Percentiles rank a stretch among this genome's conserved stretches.
phyloP scores from a whole-genome alignment of 805 yeast genomes.

The Spathaspora sp. region DNA sequence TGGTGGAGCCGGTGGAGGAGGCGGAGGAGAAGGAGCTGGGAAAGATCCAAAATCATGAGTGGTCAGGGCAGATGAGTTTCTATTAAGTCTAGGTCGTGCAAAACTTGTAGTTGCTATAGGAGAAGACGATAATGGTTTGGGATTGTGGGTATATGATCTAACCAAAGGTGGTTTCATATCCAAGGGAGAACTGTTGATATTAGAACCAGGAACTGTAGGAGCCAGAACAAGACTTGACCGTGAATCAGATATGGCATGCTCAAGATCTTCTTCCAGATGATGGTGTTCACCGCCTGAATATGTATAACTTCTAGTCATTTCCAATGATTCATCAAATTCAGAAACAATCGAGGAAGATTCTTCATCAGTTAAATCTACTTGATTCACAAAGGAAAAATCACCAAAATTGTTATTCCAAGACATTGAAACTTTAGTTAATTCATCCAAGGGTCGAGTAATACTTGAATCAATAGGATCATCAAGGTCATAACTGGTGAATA shows the following conservation, averaged over 20 bases:
- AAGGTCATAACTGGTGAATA: conserved; percentile 32
- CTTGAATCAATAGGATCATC: conserved; percentile 16
- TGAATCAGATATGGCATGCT: background rate
- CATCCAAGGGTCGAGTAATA: conserved; percentile 40
- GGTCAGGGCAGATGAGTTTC: conserved; percentile 28
- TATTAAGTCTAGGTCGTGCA: conserved; percentile 26
- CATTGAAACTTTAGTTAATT: conserved; percentile 47
- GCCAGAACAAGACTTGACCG: background rate
- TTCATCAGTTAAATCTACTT: conserved; percentile 39
- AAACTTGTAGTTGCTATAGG: conserved; percentile 13
- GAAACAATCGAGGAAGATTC: conserved; percentile 14
- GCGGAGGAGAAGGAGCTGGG: background rate
- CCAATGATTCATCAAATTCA: background rate
- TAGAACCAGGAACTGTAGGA: conserved; percentile 7
- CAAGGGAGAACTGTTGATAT: conserved; percentile 12
- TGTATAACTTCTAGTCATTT: background rate
- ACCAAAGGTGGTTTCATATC: conserved; percentile 16
- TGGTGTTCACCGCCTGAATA: background rate
- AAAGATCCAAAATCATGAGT: conserved; percentile 26
- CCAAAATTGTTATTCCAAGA: conserved; percentile 56
- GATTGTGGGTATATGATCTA: conserved; percentile 17
- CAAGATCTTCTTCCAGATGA: background rate
- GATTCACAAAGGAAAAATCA: conserved; percentile 50
- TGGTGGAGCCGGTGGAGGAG: conserved; percentile 3
- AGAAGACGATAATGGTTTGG: conserved; percentile 16